These are phyloP conservation scores for Apiospora arundinis DNA, from an alignment of 2,329 filamentous ascomycete genomes.

Conservation along the genomic window DNA sequence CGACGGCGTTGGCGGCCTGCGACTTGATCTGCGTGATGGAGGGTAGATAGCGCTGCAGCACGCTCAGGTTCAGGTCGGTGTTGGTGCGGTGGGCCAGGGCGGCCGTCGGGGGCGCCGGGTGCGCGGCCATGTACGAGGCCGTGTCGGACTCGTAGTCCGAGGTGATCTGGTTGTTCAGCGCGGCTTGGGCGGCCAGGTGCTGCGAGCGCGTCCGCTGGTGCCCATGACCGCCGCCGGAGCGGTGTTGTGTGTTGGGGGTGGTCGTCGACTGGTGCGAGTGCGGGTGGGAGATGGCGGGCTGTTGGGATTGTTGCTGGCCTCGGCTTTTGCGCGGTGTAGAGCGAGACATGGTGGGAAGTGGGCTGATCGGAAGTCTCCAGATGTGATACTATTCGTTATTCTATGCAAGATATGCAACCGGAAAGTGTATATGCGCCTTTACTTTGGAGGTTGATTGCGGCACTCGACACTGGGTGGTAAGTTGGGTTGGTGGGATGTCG, in stretches of 20 bases:
- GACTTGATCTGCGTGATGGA: conserved; percentile 75
- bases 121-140: conserved; percentile 52
- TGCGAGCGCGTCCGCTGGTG: conserved; percentile 42
- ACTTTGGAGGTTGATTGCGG: not conserved
- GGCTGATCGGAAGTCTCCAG: not conserved
- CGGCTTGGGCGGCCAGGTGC: conserved; percentile 34
- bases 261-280: conserved; percentile 26
- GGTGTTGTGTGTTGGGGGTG: conserved; percentile 22
- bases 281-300: conserved; percentile 27
- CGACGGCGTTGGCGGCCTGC: conserved; percentile 83
- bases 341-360: conserved; percentile 41
- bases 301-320: conserved; percentile 33
- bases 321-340: conserved; percentile 42
- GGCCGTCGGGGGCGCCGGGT: conserved; percentile 51
- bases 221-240: conserved; percentile 30
- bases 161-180: conserved; percentile 23
- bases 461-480: not conserved
- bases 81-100: conserved; percentile 71
- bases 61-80: conserved; percentile 85
- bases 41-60: conserved; percentile 82
- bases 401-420: not conserved
- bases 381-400: not conserved
- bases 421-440: not conserved
- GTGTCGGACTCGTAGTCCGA: conserved; percentile 74
- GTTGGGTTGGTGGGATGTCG: not conserved